Evolutionary conservation across 2,329 filamentous ascomycete genomes (phyloP), one percentile per base, ranked within the genome.

Genomic region (Aureobasidium sp.): DNA sequence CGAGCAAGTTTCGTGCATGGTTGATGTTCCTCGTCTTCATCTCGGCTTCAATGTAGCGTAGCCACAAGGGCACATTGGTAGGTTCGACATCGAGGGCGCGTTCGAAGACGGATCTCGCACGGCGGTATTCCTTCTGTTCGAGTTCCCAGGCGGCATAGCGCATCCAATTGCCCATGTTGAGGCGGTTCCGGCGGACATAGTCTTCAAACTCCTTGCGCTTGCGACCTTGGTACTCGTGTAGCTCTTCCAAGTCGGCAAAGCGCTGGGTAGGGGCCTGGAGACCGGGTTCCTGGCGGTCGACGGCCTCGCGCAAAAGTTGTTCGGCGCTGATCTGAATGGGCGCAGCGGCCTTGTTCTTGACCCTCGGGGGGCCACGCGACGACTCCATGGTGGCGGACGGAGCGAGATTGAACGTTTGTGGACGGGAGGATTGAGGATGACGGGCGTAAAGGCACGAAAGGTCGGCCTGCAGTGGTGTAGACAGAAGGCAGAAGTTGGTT

Each of bases 151-250:
- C 85, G 61, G 94, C 93, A 81, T 99, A 99, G 71, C 92, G 89
- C 82, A 94, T 91, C 94, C 94, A 99, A 76, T 97, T 97, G 80
- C 96, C 96, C 82, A 97, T 91, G 72, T 95, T 96, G 73, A 97
- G 83, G 71, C 93, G 81, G 73, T 97, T 97, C 66, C 94, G 89
- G 66, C 91, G 87, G 64, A 97, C 90, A 87, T 97, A 97, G 79
- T 96, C 90, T 77, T 99, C 94, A 69, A 96, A 99, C 71, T 96
- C 94, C 75, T 92, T 94, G 68, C 94, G 84, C 78, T 97, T 97
- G 66, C 94, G 85, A 60, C 92, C 93, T 76, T 99, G 94, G 76
- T 90, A 96, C 76, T 97, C 94, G 78, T 97, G 93, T 52, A 99
- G 85, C 79, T 99, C 94, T 79, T 99, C 94, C 69, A 99, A 84